Evolutionary conservation across 2,329 filamentous ascomycete species (phyloP).

Genomic region (Fusarium sp.): DNA sequence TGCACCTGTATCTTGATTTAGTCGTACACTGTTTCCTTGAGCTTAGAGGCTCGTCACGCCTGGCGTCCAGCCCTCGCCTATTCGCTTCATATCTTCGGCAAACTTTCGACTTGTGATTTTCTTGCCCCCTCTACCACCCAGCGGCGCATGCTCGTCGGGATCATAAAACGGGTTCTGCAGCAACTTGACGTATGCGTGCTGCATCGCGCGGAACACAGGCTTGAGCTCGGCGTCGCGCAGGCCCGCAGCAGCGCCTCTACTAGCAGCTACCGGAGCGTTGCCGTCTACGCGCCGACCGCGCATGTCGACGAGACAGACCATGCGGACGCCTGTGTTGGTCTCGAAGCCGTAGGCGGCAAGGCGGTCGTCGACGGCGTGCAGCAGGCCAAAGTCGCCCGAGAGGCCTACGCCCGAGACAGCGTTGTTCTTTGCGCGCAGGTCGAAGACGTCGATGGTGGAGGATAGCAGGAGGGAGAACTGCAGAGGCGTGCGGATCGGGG

Average conservation of each 20-base stretch:
- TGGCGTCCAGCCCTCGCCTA: conserved; percentile 87
- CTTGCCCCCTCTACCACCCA: conserved; percentile 66
- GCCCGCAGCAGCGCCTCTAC: conserved; percentile 66
- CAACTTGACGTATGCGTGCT: conserved; percentile 89
- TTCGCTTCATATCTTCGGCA: conserved; percentile 82
- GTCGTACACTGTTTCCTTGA: conserved; percentile 32
- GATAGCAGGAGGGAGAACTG: conserved; percentile 94
- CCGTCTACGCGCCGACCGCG: conserved; percentile 71
- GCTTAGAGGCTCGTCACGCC: conserved; percentile 71
- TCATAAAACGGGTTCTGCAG: conserved; percentile 96
- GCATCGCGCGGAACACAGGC: conserved; percentile 89
- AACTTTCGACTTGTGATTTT: conserved; percentile 88
- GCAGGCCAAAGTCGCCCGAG: conserved; percentile 88
- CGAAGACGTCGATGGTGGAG: conserved; percentile 93
- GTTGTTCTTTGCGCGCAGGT: conserved; percentile 81
- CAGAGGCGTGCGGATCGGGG: conserved; percentile 76
- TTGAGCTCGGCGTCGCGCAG: conserved; percentile 89
- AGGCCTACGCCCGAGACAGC: conserved; percentile 62
- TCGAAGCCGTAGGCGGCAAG: conserved; percentile 95
- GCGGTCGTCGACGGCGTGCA: conserved; percentile 94
- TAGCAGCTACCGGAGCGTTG: conserved; percentile 35
- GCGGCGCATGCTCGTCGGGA: conserved; percentile 83
- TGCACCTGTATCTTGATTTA: conserved; percentile 40
- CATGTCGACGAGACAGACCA: conserved; percentile 93
- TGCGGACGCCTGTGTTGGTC: conserved; percentile 93